Conservation (phyloP, 306 rosid species). For the Begonia loranthoides region DNA sequence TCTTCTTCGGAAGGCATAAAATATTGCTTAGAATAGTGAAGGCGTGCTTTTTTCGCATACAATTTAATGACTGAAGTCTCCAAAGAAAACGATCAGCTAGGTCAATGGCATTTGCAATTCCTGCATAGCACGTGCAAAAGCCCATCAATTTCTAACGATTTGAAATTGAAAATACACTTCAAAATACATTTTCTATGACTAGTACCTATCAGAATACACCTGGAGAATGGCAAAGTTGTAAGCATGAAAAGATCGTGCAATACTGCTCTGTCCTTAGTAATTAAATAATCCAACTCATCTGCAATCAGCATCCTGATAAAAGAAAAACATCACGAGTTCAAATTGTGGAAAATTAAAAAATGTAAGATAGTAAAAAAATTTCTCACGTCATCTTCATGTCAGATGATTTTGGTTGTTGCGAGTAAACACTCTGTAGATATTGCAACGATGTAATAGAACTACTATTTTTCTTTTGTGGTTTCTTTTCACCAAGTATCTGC, state of each 20-base stretch:
- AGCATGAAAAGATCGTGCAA: conserved; percentile 95
- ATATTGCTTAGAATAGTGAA: too few species aligned
- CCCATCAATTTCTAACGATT: not conserved
- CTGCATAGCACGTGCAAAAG: conserved; percentile 23
- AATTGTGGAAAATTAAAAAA: conserved; percentile 6
- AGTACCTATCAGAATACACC: conserved; percentile 72
- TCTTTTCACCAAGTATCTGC: conserved; percentile 48
- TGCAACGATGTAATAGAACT: conserved; percentile 37
- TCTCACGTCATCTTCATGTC: conserved; percentile 57
- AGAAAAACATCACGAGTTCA: not conserved
- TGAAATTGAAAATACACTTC: too few species aligned
- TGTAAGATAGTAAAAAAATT: conserved; percentile 8
- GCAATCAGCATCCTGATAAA: conserved; percentile 53
- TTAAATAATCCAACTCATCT: conserved; percentile 86
- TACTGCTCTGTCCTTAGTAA: conserved; percentile 72
- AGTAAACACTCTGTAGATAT: conserved; percentile 65
- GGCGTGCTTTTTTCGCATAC: conserved; percentile 28
- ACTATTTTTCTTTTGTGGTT: conserved; percentile 27
- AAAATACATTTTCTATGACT: too few species aligned
- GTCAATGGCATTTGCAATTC: conserved; percentile 89
- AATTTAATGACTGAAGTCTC: conserved; percentile 74
- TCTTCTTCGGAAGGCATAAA: too few species aligned
- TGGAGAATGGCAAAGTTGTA: conserved; percentile 74
- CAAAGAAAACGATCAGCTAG: conserved; percentile 92
- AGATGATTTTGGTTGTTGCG: conserved; percentile 31